Evolutionary conservation across 1,139 yeast species (phyloP).

Genomic region (Saccharomyces hybrid): DNA sequence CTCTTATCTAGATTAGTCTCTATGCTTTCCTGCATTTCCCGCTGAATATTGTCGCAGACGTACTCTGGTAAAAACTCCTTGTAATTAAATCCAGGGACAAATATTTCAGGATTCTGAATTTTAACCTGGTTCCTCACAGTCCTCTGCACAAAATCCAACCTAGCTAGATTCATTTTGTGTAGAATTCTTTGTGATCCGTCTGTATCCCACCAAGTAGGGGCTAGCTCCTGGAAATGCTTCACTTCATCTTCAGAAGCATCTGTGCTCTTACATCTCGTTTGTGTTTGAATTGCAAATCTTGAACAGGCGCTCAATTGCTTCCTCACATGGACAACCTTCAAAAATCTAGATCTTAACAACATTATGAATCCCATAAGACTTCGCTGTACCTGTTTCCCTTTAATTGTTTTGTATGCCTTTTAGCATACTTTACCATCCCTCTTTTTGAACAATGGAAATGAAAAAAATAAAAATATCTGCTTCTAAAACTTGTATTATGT

Average conservation of each 20-base stretch:
- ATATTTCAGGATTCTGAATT: slow-evolving; percentile 41
- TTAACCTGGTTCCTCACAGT: slow-evolving; percentile 45
- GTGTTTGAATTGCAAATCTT: background rate
- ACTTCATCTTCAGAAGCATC: slow-evolving; percentile 45
- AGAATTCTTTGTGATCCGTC: slow-evolving; percentile 87
- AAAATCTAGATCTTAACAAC: background rate
- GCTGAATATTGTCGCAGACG: slow-evolving; percentile 41
- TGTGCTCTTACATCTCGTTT: slow-evolving; percentile 12
- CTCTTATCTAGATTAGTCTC: slow-evolving; percentile 36
- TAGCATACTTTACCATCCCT: background rate
- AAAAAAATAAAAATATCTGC: background rate
- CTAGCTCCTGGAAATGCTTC: slow-evolving; percentile 75
- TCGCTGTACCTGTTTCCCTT: background rate
- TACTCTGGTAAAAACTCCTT: slow-evolving; percentile 55
- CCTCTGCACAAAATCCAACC: slow-evolving; percentile 77
- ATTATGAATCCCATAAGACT: background rate
- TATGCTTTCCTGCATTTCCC: slow-evolving; percentile 41
- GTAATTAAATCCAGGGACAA: slow-evolving; percentile 69
- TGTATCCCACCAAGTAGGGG: slow-evolving; percentile 94
- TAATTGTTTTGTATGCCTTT: background rate
- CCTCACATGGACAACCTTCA: background rate
- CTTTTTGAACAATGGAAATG: background rate
- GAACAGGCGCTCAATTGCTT: background rate
- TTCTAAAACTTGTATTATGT: background rate
- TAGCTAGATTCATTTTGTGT: slow-evolving; percentile 84